Conservation (phyloP, 1,284 basidiomycete genomes). For the Microbotryum violaceum region DNA sequence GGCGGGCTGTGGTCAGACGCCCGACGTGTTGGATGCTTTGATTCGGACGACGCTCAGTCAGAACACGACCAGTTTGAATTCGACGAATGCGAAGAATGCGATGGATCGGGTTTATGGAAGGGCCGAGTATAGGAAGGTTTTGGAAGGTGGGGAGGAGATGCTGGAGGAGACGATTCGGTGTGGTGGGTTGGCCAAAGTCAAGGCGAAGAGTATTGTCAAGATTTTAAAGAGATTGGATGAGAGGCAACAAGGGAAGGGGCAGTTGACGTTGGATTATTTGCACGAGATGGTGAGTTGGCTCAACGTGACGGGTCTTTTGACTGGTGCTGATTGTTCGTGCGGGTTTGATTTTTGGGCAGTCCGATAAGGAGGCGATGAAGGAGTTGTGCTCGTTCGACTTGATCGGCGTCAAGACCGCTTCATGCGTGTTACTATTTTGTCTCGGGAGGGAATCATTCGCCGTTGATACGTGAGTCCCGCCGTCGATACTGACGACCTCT, state of each 20-base stretch:
- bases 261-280: constrained; percentile 30
- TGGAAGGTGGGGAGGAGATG: constrained; percentile 47
- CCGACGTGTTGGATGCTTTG: constrained; percentile 61
- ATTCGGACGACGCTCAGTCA: constrained; percentile 65
- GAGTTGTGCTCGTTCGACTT: constrained; percentile 53
- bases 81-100: constrained; percentile 54
- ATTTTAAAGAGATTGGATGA: constrained; percentile 51
- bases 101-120: constrained; percentile 56
- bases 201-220: constrained; percentile 59
- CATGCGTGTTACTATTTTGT: constrained; percentile 69
- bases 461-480: constrained; percentile 54
- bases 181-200: constrained; percentile 67
- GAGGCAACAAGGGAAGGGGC: constrained; percentile 42
- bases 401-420: constrained; percentile 70
- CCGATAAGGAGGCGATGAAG: constrained; percentile 58
- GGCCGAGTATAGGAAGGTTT: constrained; percentile 57
- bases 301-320: not conserved
- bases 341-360: not conserved
- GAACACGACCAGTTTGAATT: constrained; percentile 61
- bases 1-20: constrained; percentile 51
- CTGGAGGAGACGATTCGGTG: constrained; percentile 57
- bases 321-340: too few species aligned
- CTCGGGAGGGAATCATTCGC: constrained; percentile 64
- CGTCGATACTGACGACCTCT: not conserved
- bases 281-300: constrained; percentile 15